Conservation (phyloP, 306 rosid species). For the Sechiopsis laciniata region DNA sequence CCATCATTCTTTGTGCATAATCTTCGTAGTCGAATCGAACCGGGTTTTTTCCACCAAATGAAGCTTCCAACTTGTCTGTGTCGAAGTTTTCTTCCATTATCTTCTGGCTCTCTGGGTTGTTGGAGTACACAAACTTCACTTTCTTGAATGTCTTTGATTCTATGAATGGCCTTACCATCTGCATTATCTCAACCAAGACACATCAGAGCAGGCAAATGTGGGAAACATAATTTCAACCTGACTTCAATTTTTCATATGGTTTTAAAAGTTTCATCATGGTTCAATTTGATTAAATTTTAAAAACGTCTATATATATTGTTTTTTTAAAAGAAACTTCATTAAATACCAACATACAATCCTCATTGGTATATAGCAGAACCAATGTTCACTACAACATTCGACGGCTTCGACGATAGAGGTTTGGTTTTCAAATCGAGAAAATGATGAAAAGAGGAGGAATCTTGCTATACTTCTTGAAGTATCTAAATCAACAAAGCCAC, state of each 20-base stretch:
- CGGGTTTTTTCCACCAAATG: conserved; percentile 56
- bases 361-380: too few species aligned
- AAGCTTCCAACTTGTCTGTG: conserved; percentile 49
- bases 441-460: too few species aligned
- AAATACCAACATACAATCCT: too few species aligned
- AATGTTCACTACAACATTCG: too few species aligned
- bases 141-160: conserved; percentile 61
- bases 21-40: conserved; percentile 39
- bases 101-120: conserved; percentile 47
- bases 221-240: neutral
- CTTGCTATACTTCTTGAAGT: neutral
- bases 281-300: too few species aligned
- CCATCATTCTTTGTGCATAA: conserved; percentile 49
- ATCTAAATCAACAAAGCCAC: too few species aligned
- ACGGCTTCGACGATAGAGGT: too few species aligned
- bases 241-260: neutral
- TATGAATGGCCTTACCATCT: conserved; percentile 78
- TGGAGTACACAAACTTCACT: conserved; percentile 61
- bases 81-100: conserved; percentile 58
- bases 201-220: neutral
- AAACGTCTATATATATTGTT: too few species aligned
- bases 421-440: too few species aligned
- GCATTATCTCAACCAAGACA: conserved; percentile 5
- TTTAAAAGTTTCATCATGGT: too few species aligned
- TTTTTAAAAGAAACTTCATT: too few species aligned